Base-by-base conservation (phyloP, 2,329 filamentous ascomycete genomes). In the Aspergillus udagawae region DNA sequence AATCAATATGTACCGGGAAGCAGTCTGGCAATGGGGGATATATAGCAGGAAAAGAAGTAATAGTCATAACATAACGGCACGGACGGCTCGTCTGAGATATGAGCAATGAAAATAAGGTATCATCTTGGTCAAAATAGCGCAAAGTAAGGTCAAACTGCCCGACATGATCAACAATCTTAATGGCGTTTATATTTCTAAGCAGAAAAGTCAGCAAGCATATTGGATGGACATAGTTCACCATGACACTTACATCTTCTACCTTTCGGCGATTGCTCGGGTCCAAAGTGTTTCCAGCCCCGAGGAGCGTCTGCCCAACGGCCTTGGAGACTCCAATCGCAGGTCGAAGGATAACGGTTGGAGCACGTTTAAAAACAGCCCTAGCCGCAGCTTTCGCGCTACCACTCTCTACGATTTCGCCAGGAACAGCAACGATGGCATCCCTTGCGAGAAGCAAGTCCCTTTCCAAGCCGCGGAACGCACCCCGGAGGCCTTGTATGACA, bases 341-440 rank as follows among this genome's bases (percentile, higher is more conserved):
- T 55, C 92, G 81, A 64, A 99, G 85, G 52, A 99, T 89, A 21
- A 97, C 91, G 0, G 92, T 97, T n/a, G 94, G 94, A 29, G 92
- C 92, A 65, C 90, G 85, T 72, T 84, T 88, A 59, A 88, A 82
- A 20, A 99, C 86, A 1, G 89, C 92, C 67, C 80, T 86, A 14
- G 91, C 91, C 1, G 90, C 91, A 1, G 90, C 91, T 45, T 86
- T 85, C 0, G 93, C 92, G 58, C 86, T 92, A 23, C 86, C 84
- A 67, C 89, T 92, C 67, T 97, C 92, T 80, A 96, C 88, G 0
- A 96, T 85, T 71, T 97, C 93, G 0, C 89, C 90, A 0, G 94
- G 93, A 27, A 99, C 91, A 1, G 93, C 94, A 66, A 99, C 93
- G 57, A 99, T 91, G 9, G 93, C 94, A 75, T 99, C 92, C 56